Conservation (phyloP, 306 rosid genomes). For the Ormosia semicastrata region DNA sequence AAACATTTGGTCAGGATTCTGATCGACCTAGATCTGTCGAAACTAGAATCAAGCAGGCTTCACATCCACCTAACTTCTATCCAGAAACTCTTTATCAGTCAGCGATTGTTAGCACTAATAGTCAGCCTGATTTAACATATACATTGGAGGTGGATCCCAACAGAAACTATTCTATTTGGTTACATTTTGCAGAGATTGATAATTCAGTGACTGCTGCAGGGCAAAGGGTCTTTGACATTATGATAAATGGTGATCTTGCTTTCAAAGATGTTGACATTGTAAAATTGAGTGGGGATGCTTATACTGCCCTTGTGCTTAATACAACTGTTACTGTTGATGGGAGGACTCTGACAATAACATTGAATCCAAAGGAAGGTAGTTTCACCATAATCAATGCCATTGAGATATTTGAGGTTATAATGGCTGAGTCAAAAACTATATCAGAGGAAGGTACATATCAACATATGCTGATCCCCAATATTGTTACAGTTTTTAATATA, state of each 20-base stretch:
- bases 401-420: constrained; percentile 81
- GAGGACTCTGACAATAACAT: constrained; percentile 67
- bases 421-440: constrained; percentile 63
- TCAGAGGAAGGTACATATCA: constrained; percentile 68
- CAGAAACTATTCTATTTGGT: constrained; percentile 89
- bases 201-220: constrained; percentile 51
- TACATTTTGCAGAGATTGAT: constrained; percentile 92
- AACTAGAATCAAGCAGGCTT: constrained; percentile 61
- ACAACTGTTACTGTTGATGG: constrained; percentile 69
- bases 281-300: constrained; percentile 67
- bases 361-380: constrained; percentile 58
- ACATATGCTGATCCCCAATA: constrained; percentile 1
- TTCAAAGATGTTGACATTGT: constrained; percentile 69
- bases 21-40: constrained; percentile 68
- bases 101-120: constrained; percentile 62
- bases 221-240: constrained; percentile 75
- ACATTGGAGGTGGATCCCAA: constrained; percentile 82
- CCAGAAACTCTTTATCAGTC: constrained; percentile 82
- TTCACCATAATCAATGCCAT: constrained; percentile 78
- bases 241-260: constrained; percentile 59
- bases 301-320: constrained; percentile 83
- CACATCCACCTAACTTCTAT: constrained; percentile 75
- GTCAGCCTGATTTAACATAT: constrained; percentile 70
- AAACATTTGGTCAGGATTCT: constrained; percentile 59
- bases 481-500: background rate